Base-by-base conservation (phyloP, 495 filamentous ascomycete species). In the Trypethelium eluteriae region DNA sequence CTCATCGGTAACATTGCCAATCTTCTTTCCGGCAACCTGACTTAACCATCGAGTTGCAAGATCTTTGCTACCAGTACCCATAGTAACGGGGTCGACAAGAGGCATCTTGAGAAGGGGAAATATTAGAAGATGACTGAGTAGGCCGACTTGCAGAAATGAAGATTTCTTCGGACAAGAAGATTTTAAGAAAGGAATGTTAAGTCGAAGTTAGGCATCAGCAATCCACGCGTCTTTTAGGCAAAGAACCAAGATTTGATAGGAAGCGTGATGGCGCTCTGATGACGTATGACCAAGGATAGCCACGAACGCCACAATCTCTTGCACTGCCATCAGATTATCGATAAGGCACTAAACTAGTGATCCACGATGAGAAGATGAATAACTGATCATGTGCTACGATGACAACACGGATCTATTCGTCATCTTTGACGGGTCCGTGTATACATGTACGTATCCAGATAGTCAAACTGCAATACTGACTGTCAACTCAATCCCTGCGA, bases 21-120 rank as follows among this genome's bases (percentile, higher is more conserved):
- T 67, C 62, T 72, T 74, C 69, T 74, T 74, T 32, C 72, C 72
- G 38, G 65, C 62, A 25, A 74, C 64, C 67, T 72, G 49, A 62
- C 68, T 69, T 64, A 69, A 65, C 72, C 72, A 74, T 39, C 71
- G 14, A 5, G 68, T 57, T 35, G 64, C 64, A 64, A 71, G 65
- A 59, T 72, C 70, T 9, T 64, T 62, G 65, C 50, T 59, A 67
- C 67, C 67, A 25, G 53, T 66, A 59, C 49, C 62, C 65, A 62
- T 67, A 53, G 72, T 39, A 35, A 71, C 72, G 18, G 72, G 72
- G 10, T 72, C 70, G 12, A 74, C 67, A 65, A 74, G 71, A 68
- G 72, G 72, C 72, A 74, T 74, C 14, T 61, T 72, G 16, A 44
- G 41, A 44, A 7, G 6, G 14, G 41, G 41, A 14, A 44, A 44